Evolutionary conservation across 2,329 filamentous ascomycete species (phyloP), one percentile per base, ranked within the genome.

Genomic region (Rachicladosporium sp.): DNA sequence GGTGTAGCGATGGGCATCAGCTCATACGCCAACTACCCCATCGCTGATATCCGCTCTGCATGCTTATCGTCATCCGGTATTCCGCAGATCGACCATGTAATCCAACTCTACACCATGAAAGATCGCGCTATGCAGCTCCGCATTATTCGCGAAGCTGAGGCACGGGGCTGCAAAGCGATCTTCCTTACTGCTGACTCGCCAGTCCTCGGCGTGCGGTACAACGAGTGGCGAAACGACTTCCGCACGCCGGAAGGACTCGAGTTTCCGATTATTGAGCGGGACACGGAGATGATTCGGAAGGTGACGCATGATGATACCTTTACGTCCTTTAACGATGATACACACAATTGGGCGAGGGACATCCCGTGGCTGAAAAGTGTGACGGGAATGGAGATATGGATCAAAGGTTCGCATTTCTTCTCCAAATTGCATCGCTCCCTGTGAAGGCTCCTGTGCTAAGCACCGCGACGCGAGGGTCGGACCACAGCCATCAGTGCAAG

Each of bases 121-220:
- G 66, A 75, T 50, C 60, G 68, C 51, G 66, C 35, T 60, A 65
- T 31, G 60, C 71, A 56, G 58, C 64, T 69, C 41, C 30, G 58
- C 48, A 53, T 53, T 36, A 48, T 59, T 31, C 46, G 43, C 0
- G 43, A 51, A 37, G 56, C 56, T 1, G 55, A 58, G 36, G 36
- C 37, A 11, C 47, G 48, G 33, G 70, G 71, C 5, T 74, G 69
- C 51, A 69, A 68, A 43, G 72, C 71, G 0, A 53, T 76, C 3
- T 65, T 77, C 30, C 50, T 78, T 2, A 70, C 72, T 0, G 70
- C 73, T 2, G 73, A 77, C 46, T 64, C 65, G 0, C 72, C 73
- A 0, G 63, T 72, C 1, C 58, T 76, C 0, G 73, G 72, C 0
- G 63, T 66, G 13, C 61, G 73, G 1, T 58, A 72, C 27, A 70